These are phyloP conservation scores for Astragalus glycyphyllos DNA, from an alignment of 306 rosid species.

Conservation along the genomic window DNA sequence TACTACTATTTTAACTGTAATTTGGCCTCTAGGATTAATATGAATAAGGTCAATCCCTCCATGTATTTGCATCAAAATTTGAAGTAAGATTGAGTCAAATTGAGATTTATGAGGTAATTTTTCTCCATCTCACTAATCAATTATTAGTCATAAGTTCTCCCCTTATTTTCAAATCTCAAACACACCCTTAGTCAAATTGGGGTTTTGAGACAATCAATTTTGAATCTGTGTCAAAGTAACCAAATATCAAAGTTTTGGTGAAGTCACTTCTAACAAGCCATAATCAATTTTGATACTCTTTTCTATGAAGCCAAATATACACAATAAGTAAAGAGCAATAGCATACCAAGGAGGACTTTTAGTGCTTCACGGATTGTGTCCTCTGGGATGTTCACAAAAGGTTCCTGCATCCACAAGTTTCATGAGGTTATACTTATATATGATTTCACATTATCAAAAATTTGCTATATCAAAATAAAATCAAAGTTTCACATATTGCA, in stretches of 20 bases:
- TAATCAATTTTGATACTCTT: background rate
- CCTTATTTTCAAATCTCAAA: too few species aligned
- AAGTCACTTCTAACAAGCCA: background rate
- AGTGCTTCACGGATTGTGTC: slow-evolving; percentile 90
- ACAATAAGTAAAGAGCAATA: background rate
- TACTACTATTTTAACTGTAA: too few species aligned
- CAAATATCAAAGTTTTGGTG: background rate
- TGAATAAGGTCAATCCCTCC: too few species aligned
- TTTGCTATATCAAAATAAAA: slow-evolving; percentile 18
- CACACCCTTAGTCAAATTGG: too few species aligned
- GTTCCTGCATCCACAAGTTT: slow-evolving; percentile 70
- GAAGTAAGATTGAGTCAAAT: too few species aligned
- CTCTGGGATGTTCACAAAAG: slow-evolving; percentile 93
- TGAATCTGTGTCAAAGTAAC: background rate
- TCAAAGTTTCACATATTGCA: background rate
- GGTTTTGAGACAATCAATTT: too few species aligned
- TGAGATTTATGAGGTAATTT: too few species aligned
- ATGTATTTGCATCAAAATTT: too few species aligned
- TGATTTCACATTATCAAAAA: slow-evolving; percentile 20
- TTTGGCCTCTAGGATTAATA: too few species aligned
- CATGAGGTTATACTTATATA: background rate
- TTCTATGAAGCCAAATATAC: background rate
- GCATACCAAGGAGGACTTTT: slow-evolving; percentile 86
- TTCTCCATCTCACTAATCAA: too few species aligned
- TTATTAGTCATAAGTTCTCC: too few species aligned